A percentile compares a stretch with the other conserved stretches of the same genome.
Conservation (phyloP, 1,284 basidiomycete species). For the Cystobasidium pallidum region DNA sequence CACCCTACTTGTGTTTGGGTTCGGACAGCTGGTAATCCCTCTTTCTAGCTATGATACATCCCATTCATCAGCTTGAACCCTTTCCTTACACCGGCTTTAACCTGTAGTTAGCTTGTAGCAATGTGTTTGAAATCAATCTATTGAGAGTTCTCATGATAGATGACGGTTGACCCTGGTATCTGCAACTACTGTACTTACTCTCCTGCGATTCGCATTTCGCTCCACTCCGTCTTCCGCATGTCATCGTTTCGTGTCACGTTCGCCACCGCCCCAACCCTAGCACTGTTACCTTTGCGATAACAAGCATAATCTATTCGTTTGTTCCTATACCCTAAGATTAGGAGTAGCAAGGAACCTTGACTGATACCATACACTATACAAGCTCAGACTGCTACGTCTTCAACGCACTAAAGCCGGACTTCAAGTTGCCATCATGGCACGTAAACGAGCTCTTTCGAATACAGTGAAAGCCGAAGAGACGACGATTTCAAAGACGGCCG, state of each 20-base stretch:
- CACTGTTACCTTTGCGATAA: no score
- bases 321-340: neutral
- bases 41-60: neutral
- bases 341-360: neutral
- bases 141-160: no score
- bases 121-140: neutral
- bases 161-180: no score
- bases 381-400: neutral
- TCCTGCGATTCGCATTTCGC: no score
- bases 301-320: no score
- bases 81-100: neutral
- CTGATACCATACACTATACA: neutral
- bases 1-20: no score
- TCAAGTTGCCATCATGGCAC: neutral
- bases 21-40: neutral
- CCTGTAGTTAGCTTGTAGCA: slow-evolving; percentile 19
- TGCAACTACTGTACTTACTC: no score
- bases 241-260: no score
- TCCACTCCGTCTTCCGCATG: no score
- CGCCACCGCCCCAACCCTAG: no score
- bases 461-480: neutral
- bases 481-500: no score
- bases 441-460: slow-evolving; percentile 20
- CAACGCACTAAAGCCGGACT: neutral
- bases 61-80: no score